Conservation (phyloP, 2,329 filamentous ascomycete genomes). For the Macrophomina pseudophaseolina region DNA sequence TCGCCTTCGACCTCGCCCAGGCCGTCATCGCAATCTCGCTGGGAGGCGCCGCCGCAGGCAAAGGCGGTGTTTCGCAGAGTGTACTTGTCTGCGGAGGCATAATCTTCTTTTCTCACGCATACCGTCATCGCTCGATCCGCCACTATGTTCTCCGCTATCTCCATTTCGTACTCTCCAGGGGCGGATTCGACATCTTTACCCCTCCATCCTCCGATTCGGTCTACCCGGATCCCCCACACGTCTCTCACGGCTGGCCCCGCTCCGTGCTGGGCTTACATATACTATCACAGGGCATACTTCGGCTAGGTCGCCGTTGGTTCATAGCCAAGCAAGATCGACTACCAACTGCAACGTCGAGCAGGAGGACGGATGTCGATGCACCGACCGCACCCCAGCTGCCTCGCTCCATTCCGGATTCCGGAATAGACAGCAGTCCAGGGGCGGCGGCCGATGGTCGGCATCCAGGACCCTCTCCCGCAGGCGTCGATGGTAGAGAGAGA, state of each 20-base stretch:
- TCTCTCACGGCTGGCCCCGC: constrained; percentile 68
- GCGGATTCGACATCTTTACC: constrained; percentile 47
- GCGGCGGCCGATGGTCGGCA: constrained; percentile 54
- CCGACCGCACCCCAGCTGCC: constrained; percentile 43
- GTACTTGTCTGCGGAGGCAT: constrained; percentile 73
- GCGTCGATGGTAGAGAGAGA: constrained; percentile 62
- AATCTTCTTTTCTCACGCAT: constrained; percentile 57
- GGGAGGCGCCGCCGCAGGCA: constrained; percentile 76
- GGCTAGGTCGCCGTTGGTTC: constrained; percentile 62
- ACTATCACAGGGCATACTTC: constrained; percentile 72
- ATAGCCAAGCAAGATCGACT: constrained; percentile 26
- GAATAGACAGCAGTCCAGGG: constrained; percentile 35
- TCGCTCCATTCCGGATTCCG: constrained; percentile 49
- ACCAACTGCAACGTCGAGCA: constrained; percentile 36
- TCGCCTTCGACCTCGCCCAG: constrained; percentile 88
- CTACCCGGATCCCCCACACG: constrained; percentile 45
- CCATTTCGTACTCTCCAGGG: constrained; percentile 45
- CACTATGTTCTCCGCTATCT: constrained; percentile 53
- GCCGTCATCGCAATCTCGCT: constrained; percentile 91
- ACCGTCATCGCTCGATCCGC: constrained; percentile 24
- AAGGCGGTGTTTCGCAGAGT: constrained; percentile 72
- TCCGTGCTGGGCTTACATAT: constrained; percentile 77
- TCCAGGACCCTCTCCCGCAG: constrained; percentile 56
- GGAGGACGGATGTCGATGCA: constrained; percentile 65
- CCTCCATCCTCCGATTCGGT: constrained; percentile 43